Percentiles rank a stretch among this genome's conserved stretches.
phyloP scores from a whole-genome alignment of 2,329 filamentous ascomycete genomes.

The Scopulariopsis brevicaulis region DNA sequence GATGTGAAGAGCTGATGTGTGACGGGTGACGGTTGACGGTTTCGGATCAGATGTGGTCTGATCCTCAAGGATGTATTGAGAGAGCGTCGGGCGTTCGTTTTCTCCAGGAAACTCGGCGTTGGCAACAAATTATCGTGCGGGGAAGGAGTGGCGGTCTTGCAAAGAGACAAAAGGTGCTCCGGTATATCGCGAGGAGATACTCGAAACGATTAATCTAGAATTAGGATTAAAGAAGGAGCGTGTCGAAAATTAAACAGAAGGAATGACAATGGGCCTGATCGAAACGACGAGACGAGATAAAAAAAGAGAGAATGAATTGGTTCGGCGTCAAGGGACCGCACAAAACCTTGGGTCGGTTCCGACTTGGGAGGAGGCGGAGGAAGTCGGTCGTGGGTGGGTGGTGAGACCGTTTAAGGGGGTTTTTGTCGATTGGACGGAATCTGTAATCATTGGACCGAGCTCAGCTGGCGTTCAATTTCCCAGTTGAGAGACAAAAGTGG shows the following conservation, averaged over 20 bases:
- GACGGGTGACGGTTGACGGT: background rate
- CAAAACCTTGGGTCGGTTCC: background rate
- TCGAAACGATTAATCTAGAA: conserved; percentile 8
- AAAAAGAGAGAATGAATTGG: conserved; percentile 17
- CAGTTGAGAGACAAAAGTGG: conserved; percentile 1
- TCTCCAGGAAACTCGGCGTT: conserved; percentile 39
- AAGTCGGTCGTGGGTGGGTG: background rate
- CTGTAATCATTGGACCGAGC: conserved; percentile 21
- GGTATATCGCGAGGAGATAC: conserved; percentile 7
- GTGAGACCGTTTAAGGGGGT: conserved; percentile 27
- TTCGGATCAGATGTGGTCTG: conserved; percentile 12
- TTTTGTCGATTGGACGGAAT: conserved; percentile 28
- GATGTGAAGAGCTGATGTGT: conserved; percentile 5
- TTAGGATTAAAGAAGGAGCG: conserved; percentile 13
- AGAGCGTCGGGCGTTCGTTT: conserved; percentile 33
- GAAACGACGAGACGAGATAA: conserved; percentile 25
- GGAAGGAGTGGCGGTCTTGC: conserved; percentile 24
- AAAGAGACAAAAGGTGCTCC: conserved; percentile 7
- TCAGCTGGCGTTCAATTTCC: conserved; percentile 15
- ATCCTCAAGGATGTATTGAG: conserved; percentile 7
- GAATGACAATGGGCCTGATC: conserved; percentile 44
- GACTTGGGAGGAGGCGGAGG: background rate
- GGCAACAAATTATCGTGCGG: conserved; percentile 19
- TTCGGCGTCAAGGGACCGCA: background rate
- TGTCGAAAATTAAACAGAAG: conserved; percentile 27